Evolutionary conservation across 768 basidiomycete genomes (phyloP).

Genomic region (Mycena indigotica): DNA sequence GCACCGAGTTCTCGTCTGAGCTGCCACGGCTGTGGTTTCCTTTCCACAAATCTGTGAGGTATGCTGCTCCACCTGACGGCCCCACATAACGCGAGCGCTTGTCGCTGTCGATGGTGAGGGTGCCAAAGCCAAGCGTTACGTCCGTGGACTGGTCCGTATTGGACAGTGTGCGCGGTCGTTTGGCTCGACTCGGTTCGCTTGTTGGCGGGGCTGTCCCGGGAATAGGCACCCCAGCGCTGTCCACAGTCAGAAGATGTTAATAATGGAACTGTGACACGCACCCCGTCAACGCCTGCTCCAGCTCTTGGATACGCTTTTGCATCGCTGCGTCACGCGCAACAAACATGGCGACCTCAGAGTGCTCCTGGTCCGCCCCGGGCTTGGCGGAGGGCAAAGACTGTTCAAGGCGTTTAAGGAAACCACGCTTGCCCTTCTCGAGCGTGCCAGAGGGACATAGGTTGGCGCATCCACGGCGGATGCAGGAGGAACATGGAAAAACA

Average conservation of each 20-base stretch:
- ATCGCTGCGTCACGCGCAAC: constrained; percentile 29
- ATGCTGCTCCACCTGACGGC: constrained; percentile 26
- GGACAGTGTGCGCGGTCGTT: constrained; percentile 19
- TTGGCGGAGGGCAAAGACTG: constrained; percentile 26
- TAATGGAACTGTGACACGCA: constrained; percentile 3
- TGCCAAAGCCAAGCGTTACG: constrained; percentile 27
- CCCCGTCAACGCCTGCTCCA: constrained; percentile 25
- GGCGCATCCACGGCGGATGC: constrained; percentile 43
- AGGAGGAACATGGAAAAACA: constrained; percentile 43
- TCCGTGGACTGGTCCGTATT: constrained; percentile 12
- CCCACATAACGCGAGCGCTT: constrained; percentile 29
- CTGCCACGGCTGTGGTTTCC: not conserved
- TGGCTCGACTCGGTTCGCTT: constrained; percentile 11
- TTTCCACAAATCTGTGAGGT: constrained; percentile 28
- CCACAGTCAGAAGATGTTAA: not conserved
- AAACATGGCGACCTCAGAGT: constrained; percentile 28
- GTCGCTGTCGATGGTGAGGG: constrained; percentile 28
- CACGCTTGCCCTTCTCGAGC: constrained; percentile 29
- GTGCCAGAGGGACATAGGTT: constrained; percentile 38
- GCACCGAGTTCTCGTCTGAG: not conserved
- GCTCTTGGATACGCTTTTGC: constrained; percentile 28
- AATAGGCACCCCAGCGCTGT: constrained; percentile 14
- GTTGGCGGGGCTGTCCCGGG: constrained; percentile 2
- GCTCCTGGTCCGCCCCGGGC: constrained; percentile 6
- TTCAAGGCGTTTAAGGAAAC: constrained; percentile 27